phyloP scores from a whole-genome alignment of 1,139 yeast genomes.

The Sugiyamaella pinicola region DNA sequence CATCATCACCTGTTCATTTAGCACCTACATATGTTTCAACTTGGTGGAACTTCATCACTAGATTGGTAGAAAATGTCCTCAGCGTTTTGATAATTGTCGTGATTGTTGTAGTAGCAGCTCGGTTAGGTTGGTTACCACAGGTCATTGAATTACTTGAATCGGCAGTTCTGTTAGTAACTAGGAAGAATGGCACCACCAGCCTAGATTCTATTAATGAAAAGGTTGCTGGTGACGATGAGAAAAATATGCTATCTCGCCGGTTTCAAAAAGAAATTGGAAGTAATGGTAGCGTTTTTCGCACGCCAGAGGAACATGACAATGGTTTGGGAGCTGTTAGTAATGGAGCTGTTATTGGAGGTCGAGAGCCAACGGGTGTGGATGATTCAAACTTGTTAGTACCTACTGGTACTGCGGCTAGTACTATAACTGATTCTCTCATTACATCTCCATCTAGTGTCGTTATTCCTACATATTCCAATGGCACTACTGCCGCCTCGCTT shows the following conservation, averaged over 20 bases:
- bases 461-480: no score
- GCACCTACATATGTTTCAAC: slow-evolving; percentile 28
- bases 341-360: neutral
- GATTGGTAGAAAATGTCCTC: slow-evolving; percentile 54
- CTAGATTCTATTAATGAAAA: slow-evolving; percentile 7
- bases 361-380: no score
- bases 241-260: neutral
- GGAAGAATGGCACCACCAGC: slow-evolving; percentile 16
- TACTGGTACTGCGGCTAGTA: neutral
- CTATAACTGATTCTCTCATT: neutral
- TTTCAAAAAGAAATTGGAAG: neutral
- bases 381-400: no score
- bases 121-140: slow-evolving; percentile 48
- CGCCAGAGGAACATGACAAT: neutral
- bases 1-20: slow-evolving; percentile 8
- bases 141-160: slow-evolving; percentile 32
- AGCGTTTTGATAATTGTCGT: slow-evolving; percentile 47
- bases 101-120: slow-evolving; percentile 43
- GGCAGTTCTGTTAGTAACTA: slow-evolving; percentile 21
- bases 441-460: no score
- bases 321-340: neutral
- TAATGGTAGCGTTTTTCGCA: no score
- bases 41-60: slow-evolving; percentile 31
- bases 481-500: neutral
- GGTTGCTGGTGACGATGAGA: neutral